These are phyloP conservation scores for Zychaea mexicana DNA, from an alignment of 371 early-diverging fungal species.

Conservation along the genomic window DNA sequence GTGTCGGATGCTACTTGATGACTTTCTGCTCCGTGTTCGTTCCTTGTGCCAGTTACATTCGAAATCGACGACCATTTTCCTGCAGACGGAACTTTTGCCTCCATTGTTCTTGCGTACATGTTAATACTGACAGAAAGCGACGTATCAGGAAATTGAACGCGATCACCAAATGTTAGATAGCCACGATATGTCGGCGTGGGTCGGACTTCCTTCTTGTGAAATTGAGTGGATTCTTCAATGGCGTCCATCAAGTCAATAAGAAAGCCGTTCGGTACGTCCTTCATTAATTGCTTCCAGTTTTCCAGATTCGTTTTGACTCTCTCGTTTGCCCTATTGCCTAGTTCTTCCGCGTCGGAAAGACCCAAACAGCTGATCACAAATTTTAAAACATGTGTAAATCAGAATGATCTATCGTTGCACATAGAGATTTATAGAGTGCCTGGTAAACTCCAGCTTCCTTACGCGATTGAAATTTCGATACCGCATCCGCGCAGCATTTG, in stretches of 20 bases:
- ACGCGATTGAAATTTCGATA: slow-evolving; percentile 63
- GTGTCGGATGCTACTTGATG: slow-evolving; percentile 49
- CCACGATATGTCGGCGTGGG: slow-evolving; percentile 64
- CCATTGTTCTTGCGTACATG: slow-evolving; percentile 61
- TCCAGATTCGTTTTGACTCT: slow-evolving; percentile 14
- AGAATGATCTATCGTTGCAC: too few species aligned
- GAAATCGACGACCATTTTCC: slow-evolving; percentile 67
- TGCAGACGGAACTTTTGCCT: slow-evolving; percentile 47
- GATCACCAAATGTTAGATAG: slow-evolving; percentile 56
- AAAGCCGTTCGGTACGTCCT: slow-evolving; percentile 16
- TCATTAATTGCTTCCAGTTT: slow-evolving; percentile 18
- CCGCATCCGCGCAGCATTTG: slow-evolving; percentile 36
- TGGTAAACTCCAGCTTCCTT: slow-evolving; percentile 19
- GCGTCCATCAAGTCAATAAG: slow-evolving; percentile 54
- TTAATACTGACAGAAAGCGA: slow-evolving; percentile 54
- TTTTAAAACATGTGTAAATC: slow-evolving; percentile 18
- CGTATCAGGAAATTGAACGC: slow-evolving; percentile 27
- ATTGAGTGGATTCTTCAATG: slow-evolving; percentile 38
- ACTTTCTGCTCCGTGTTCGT: slow-evolving; percentile 25
- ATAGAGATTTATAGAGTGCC: not conserved
- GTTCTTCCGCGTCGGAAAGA: slow-evolving; percentile 7
- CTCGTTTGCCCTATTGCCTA: slow-evolving; percentile 1
- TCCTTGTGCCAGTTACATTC: slow-evolving; percentile 19
- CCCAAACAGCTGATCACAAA: slow-evolving; percentile 27
- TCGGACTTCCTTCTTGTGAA: slow-evolving; percentile 56